These are phyloP conservation scores for Penicillium desertorum DNA, from an alignment of 495 filamentous ascomycete genomes.

Conservation along the genomic window DNA sequence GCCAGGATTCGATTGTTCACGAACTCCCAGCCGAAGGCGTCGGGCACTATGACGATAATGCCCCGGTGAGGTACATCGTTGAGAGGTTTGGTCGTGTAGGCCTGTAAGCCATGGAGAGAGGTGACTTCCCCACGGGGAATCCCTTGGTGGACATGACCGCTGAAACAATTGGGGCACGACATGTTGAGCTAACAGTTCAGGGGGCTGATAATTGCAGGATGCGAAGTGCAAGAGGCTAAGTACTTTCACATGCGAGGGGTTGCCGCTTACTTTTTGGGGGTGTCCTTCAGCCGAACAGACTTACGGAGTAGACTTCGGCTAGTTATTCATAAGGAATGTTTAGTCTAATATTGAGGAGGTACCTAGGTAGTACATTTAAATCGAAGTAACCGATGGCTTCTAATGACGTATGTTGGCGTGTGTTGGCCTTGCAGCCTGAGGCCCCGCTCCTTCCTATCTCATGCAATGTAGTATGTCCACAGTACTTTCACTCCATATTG, in stretches of 20 bases:
- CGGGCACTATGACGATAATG: slow-evolving; percentile 54
- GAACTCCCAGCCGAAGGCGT: slow-evolving; percentile 60
- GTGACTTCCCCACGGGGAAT: slow-evolving; percentile 2
- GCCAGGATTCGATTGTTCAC: slow-evolving; percentile 53
- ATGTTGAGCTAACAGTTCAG: background rate
- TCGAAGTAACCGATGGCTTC: too few relatives aligned
- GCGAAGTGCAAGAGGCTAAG: background rate
- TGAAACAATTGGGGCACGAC: background rate
- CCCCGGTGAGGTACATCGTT: slow-evolving; percentile 30
- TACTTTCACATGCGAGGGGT: too few relatives aligned
- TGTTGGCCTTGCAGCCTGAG: too few relatives aligned
- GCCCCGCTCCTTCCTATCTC: too few relatives aligned
- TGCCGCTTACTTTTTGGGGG: background rate
- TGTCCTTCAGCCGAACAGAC: too few relatives aligned
- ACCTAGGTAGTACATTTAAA: too few relatives aligned
- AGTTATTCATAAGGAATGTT: too few relatives aligned
- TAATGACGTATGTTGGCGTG: too few relatives aligned
- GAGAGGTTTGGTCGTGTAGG: background rate
- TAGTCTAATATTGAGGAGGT: too few relatives aligned
- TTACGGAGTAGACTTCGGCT: too few relatives aligned
- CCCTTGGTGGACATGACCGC: background rate
- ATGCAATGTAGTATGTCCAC: too few relatives aligned
- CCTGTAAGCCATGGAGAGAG: background rate
- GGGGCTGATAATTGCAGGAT: background rate
- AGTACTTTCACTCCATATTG: too few relatives aligned